Base-by-base conservation (phyloP, 2,329 filamentous ascomycete species). In the Fusarium devonianum region DNA sequence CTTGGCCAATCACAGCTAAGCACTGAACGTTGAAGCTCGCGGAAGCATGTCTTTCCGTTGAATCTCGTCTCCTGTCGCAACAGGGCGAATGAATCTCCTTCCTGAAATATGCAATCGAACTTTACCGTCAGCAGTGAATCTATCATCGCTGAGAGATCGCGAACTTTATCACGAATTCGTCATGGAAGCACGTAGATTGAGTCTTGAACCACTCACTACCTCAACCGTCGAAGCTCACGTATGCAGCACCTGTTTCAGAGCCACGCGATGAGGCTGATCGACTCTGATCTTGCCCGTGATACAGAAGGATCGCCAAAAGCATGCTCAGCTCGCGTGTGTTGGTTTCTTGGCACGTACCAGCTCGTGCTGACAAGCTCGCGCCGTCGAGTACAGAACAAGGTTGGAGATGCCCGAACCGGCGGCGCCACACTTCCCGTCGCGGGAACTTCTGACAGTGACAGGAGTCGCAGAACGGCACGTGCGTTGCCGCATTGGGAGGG, bases 381-480 rank as follows among this genome's bases (percentile, higher is more conserved):
- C 30, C 25, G 23, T 23, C 21, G 12, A 39, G n/a, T 30, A 36
- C 23, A 25, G 21, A 23, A 43, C 36, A 33, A 22, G 38, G 37
- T 39, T 46, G 11, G 13, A 19, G 19, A 18, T 33, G 16, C 30
- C 28, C 30, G 19, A 40, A 21, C 14, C 21, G 34, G 33, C 26
- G 40, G 54, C 60, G 52, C 43, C 44, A 56, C 21, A 32, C 21
- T 43, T 46, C n/a, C n/a, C n/a, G n/a, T n/a, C 29, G 8, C 42
- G 46, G 42, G 40, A 44, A 16, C 16, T 32, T 33, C 13, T 38
- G 40, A 30, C 30, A 29, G 16, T 56, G 50, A 41, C 50, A 56
- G 41, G 28, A 60, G 22, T 59, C 28, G 21, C 43, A 48, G 26
- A 23, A 37, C 28, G 57, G 60, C 49, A 50, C 33, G 55, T 57